Percentiles rank a stretch among this genome's conserved stretches.
phyloP scores from a whole-genome alignment of 305 asterid species.

The Fraxinus ornus region DNA sequence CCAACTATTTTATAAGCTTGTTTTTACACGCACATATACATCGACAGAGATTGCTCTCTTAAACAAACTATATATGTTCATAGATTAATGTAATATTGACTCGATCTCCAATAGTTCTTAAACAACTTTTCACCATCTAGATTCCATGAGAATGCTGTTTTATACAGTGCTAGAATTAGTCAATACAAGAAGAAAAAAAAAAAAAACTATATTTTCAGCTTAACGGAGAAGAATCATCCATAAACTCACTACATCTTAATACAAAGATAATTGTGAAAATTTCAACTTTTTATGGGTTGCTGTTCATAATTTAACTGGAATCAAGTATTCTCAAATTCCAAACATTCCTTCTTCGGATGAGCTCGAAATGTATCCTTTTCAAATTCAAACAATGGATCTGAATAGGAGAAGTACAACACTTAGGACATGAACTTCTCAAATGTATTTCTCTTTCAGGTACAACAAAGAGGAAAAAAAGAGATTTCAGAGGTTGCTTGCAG shows the following conservation, averaged over 20 bases:
- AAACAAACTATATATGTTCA: background rate
- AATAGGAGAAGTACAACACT: constrained; percentile 9
- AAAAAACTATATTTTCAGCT: background rate
- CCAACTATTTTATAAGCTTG: background rate
- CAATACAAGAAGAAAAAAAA: background rate
- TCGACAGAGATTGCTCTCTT: background rate
- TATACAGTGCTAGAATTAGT: background rate
- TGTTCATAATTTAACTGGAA: background rate
- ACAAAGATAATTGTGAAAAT: background rate
- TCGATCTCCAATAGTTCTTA: background rate
- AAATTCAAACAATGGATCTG: constrained; percentile 8
- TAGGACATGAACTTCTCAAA: background rate
- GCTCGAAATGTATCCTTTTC: background rate
- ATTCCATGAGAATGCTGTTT: background rate
- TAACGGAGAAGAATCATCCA: background rate
- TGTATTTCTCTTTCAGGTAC: background rate
- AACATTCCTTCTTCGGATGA: background rate
- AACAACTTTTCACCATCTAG: background rate
- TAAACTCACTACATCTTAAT: background rate
- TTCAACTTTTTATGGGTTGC: background rate
- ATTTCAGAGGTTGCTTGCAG: background rate
- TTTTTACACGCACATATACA: background rate
- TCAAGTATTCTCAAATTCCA: background rate
- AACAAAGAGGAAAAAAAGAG: background rate
- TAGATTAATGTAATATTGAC: background rate